Percentiles rank a stretch among this genome's conserved stretches.
These are phyloP conservation scores for Pseudogymnoascus sp. DNA, from an alignment of 2,329 filamentous ascomycete species.

Conservation along the genomic window DNA sequence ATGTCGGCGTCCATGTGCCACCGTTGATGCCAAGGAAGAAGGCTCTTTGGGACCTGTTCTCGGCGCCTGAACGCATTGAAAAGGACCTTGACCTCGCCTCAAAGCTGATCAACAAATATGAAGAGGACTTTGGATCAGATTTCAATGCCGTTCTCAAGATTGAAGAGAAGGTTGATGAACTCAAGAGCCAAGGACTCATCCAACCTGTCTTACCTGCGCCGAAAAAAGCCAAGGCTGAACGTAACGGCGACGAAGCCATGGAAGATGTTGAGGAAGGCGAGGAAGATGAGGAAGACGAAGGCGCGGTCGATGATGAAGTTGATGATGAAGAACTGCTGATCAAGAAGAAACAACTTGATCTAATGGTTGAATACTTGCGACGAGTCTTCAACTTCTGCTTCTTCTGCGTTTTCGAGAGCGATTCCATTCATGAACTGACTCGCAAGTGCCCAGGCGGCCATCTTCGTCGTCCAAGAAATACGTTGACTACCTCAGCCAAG, in stretches of 20 bases:
- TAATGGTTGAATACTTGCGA: constrained; percentile 92
- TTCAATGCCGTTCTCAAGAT: constrained; percentile 74
- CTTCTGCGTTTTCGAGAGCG: constrained; percentile 98
- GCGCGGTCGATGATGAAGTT: constrained; percentile 64
- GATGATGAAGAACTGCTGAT: constrained; percentile 84
- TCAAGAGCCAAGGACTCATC: constrained; percentile 69
- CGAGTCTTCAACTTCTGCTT: constrained; percentile 99
- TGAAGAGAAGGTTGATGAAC: constrained; percentile 76
- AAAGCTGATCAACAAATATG: constrained; percentile 75
- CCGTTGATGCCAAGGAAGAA: constrained; percentile 84
- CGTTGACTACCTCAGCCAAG: constrained; percentile 74
- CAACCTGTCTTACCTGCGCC: constrained; percentile 55
- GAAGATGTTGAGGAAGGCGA: constrained; percentile 74
- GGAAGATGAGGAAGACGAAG: constrained; percentile 61
- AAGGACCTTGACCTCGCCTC: constrained; percentile 80
- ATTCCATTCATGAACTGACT: constrained; percentile 91
- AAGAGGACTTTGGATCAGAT: constrained; percentile 71
- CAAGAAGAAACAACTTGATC: constrained; percentile 95
- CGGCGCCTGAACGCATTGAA: constrained; percentile 84
- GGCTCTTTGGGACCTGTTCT: constrained; percentile 94
- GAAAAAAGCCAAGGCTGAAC: constrained; percentile 51
- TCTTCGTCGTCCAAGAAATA: constrained; percentile 81
- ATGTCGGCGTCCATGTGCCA: constrained; percentile 92
- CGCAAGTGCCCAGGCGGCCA: constrained; percentile 97
- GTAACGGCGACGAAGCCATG: constrained; percentile 54